Conservation (phyloP, 345 rosid genomes). For the Clausena lansium region DNA sequence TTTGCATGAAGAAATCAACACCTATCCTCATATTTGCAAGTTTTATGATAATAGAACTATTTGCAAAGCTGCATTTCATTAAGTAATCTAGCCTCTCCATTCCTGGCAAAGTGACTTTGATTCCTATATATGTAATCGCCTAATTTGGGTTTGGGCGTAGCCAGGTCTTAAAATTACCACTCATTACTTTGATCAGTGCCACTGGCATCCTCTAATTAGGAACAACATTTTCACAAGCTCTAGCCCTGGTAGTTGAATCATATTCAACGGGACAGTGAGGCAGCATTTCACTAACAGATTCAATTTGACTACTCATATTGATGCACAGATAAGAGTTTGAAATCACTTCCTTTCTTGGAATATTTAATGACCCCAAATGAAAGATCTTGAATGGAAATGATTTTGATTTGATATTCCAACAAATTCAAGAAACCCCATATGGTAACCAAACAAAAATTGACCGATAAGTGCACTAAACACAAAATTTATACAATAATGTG, state of each 20-base stretch:
- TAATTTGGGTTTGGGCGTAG: too few species aligned
- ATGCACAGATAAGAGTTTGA: neutral
- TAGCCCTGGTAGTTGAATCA: neutral
- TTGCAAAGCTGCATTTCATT: too few species aligned
- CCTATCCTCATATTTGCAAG: conserved; percentile 16
- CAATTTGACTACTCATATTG: neutral
- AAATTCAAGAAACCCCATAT: neutral
- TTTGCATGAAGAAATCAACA: conserved; percentile 17
- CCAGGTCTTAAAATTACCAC: too few species aligned
- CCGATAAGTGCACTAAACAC: neutral
- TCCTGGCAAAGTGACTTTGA: too few species aligned
- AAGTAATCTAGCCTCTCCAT: too few species aligned
- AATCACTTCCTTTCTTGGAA: too few species aligned
- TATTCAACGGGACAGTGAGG: too few species aligned
- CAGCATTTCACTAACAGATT: neutral
- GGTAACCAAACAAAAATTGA: neutral
- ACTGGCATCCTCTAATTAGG: neutral
- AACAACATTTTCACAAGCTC: neutral
- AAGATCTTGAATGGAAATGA: neutral
- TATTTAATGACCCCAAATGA: too few species aligned
- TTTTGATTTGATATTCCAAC: too few species aligned
- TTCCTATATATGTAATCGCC: neutral
- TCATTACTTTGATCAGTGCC: neutral
- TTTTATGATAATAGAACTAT: neutral
- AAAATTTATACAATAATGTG: neutral